Base-by-base conservation (phyloP, 2,329 filamentous ascomycete species). In the Trichoderma sp. region DNA sequence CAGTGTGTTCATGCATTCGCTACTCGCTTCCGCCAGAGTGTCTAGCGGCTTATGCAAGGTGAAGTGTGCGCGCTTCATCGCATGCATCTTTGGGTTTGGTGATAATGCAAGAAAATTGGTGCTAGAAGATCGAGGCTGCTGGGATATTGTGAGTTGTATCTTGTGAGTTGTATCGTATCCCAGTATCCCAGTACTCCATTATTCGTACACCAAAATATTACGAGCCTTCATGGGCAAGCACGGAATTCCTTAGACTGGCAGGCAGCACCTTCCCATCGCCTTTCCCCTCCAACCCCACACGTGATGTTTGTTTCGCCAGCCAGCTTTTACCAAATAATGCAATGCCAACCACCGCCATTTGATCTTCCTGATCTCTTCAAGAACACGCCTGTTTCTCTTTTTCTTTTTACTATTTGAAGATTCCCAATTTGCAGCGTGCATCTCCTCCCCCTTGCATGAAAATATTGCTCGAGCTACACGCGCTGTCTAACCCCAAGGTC, bases 331-430 rank as follows among this genome's bases (percentile, higher is more conserved):
- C 18, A 58, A 47, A 53, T 12, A 62, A 66, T 51, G 69, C 69
- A 62, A 66, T 51, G 69, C 69, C 61, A 71, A 66, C 69, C 69
- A 70, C 67, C 67, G 57, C 39, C 57, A 71, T 71, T 65, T 71
- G 66, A 39, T 14, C 36, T 24, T 36, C 43, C n/a, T 28, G 47
- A 28, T 18, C 36, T 36, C 51, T 36, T 39, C 47, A 47, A 21
- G 11, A 43, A 36, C 32, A 66, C 5, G 47, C n/a, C n/a, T 58
- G 5, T 51, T 14, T 26, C 11, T 58, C 34, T 51, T 24, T 26
- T 51, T 8, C 62, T 21, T n/a, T 12, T 26, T 39, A 4, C 15
- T 32, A n/a, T 28, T 11, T 36, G 12, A 11, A 24, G 24, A n/a
- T 36, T 28, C 28, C 30, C 21, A 21, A 28, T 47, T 39, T 53